Conservation (phyloP, 371 early-diverging fungal species). For the Mortierella sp. region DNA sequence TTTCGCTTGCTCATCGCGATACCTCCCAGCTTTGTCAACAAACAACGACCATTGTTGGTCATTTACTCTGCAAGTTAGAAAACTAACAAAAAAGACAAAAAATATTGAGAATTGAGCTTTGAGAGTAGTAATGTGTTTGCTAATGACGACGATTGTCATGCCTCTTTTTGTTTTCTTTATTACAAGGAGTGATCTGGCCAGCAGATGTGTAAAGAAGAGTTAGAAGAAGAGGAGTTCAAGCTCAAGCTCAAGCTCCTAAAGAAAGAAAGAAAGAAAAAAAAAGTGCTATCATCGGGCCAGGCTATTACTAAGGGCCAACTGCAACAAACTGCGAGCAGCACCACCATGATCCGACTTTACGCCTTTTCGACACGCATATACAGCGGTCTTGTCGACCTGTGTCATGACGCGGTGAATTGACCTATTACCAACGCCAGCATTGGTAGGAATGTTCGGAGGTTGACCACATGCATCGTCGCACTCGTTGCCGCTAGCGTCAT, state of each 20-base stretch:
- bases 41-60: not conserved
- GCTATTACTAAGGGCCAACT: conserved; percentile 11
- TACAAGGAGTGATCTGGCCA: not conserved
- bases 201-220: not conserved
- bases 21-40: not conserved
- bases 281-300: not conserved
- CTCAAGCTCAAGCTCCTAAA: no score
- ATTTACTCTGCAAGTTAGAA: not conserved
- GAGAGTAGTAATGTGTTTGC: no score
- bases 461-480: not conserved
- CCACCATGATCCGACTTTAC: conserved; percentile 35
- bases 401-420: conserved; percentile 15
- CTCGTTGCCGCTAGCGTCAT: no score
- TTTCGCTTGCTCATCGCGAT: not conserved
- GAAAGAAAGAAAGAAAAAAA: not conserved
- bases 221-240: no score
- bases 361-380: conserved; percentile 35
- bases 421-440: not conserved
- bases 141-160: not conserved
- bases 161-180: no score
- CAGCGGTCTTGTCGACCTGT: conserved; percentile 21
- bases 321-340: conserved; percentile 27
- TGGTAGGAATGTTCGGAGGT: conserved; percentile 14
- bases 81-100: not conserved
- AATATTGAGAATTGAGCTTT: no score